Base-by-base conservation (phyloP, 2,329 filamentous ascomycete genomes). In the Sporothrix inflata region DNA sequence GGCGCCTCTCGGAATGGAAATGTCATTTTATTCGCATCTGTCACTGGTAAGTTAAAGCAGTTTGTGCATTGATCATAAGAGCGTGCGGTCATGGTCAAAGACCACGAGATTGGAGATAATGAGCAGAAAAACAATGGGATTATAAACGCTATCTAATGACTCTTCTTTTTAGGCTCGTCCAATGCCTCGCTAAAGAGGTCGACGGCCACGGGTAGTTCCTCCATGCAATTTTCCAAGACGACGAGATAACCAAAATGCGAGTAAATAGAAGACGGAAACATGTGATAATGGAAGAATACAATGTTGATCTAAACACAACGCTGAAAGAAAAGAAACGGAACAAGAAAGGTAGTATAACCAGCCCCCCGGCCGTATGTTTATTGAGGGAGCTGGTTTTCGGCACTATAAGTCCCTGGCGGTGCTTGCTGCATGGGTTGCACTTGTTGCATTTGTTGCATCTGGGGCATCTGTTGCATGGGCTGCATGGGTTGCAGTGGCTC, bases 181-280 rank as follows among this genome's bases (percentile, higher is more conserved):
- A 45, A 27, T 24, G 21, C 60, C 60, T 65, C 38, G 14, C 60
- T 11, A 65, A 9, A 21, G 7, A 47, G 63, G 24, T 14, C 2
- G 42, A 21, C 42, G 63, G 63, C 63, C 42, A 11, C 1, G 24
- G 27, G 42, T 34, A 30, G 24, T 49, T 66, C 63, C 42, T 49
- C 42, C 63, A 66, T 66, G 61, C 40, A 34, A 49, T 27, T 66
- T 66, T 49, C 42, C 24, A 47, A 49, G 34, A 49, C n/a, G 24
- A 66, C 42, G 3, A 30, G n/a, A 8, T 24, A n/a, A 34, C 42
- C 24, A 49, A 49, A 34, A 49, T 34, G 42, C 24, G 2, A 16
- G 40, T 4, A 47, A 30, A 66, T 30, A 19, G 30, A 45, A 9
- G 12, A 16, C 21, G 9, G 42, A 34, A 49, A 49, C 63, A 8